Evolutionary conservation across 2,329 filamentous ascomycete genomes (phyloP).

Genomic region (Aspergillus sp.): DNA sequence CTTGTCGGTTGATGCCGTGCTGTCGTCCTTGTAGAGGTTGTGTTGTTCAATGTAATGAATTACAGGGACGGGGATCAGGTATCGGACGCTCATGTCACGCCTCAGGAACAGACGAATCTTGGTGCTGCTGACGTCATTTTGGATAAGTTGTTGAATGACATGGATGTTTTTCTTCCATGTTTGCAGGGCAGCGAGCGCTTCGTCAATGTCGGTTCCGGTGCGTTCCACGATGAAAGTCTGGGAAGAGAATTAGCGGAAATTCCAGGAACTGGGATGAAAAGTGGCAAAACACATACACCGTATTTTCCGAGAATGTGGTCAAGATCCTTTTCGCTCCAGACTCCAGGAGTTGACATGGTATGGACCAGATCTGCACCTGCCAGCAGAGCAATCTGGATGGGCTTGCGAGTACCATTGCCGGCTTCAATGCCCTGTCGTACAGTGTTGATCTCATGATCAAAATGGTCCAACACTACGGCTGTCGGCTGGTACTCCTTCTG

Average conservation of each 20-base stretch:
- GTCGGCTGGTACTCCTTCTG: constrained; percentile 85
- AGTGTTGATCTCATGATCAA: constrained; percentile 84
- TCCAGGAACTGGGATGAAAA: background rate
- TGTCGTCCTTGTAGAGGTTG: constrained; percentile 62
- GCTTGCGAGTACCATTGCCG: constrained; percentile 64
- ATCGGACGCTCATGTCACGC: constrained; percentile 79
- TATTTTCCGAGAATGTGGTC: constrained; percentile 84
- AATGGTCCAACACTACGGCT: constrained; percentile 85
- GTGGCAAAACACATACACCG: constrained; percentile 50
- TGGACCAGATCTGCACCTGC: constrained; percentile 76
- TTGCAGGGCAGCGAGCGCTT: constrained; percentile 78
- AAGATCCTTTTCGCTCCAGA: constrained; percentile 83
- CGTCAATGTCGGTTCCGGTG: constrained; percentile 82
- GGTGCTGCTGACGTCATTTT: constrained; percentile 79
- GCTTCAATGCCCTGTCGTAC: constrained; percentile 72
- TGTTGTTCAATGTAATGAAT: constrained; percentile 73
- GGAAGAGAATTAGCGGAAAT: background rate
- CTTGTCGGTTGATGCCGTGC: constrained; percentile 34
- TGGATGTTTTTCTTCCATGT: constrained; percentile 84
- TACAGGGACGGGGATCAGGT: constrained; percentile 71
- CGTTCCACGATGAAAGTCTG: constrained; percentile 81
- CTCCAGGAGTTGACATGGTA: constrained; percentile 69
- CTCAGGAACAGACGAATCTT: constrained; percentile 80
- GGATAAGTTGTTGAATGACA: constrained; percentile 84
- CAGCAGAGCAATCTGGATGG: constrained; percentile 74